Conservation (phyloP, 2,329 filamentous ascomycete species). For the Talaromyces sp. region DNA sequence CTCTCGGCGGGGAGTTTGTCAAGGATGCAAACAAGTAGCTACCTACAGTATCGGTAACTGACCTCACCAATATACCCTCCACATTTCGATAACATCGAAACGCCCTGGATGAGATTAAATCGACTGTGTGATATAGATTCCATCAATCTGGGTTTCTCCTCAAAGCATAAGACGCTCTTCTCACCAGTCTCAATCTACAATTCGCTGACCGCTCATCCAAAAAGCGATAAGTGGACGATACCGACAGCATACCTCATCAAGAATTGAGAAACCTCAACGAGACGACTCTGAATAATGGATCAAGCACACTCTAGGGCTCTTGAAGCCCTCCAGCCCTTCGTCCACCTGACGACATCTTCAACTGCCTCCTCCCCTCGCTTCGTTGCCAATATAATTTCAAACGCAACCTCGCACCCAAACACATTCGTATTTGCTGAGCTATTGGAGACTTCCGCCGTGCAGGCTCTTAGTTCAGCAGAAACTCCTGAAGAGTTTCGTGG, state of each 20-base stretch:
- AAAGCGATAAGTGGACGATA: background rate
- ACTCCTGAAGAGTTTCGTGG: constrained; percentile 58
- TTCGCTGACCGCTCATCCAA: background rate
- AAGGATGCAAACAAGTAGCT: constrained; percentile 4
- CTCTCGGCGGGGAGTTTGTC: constrained; percentile 5
- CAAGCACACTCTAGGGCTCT: constrained; percentile 51
- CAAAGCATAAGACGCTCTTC: background rate
- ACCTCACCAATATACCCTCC: background rate
- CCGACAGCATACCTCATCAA: background rate
- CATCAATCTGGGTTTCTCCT: background rate
- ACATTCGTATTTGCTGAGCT: constrained; percentile 94
- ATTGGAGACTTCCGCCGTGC: constrained; percentile 74
- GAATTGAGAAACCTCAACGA: background rate
- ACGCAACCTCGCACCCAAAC: constrained; percentile 83
- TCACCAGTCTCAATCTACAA: background rate
- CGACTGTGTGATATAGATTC: background rate
- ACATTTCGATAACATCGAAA: too few species aligned
- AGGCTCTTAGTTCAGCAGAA: constrained; percentile 58
- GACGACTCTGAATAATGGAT: constrained; percentile 40
- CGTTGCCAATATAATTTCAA: constrained; percentile 77
- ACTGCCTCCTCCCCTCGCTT: constrained; percentile 68
- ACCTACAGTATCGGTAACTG: background rate
- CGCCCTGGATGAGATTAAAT: background rate
- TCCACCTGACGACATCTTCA: constrained; percentile 81
- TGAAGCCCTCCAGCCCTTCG: constrained; percentile 72